A percentile compares a stretch with the other conserved stretches of the same genome.
Evolutionary conservation across 805 yeast species (phyloP).

Genomic region (Ogataea polymorpha): DNA sequence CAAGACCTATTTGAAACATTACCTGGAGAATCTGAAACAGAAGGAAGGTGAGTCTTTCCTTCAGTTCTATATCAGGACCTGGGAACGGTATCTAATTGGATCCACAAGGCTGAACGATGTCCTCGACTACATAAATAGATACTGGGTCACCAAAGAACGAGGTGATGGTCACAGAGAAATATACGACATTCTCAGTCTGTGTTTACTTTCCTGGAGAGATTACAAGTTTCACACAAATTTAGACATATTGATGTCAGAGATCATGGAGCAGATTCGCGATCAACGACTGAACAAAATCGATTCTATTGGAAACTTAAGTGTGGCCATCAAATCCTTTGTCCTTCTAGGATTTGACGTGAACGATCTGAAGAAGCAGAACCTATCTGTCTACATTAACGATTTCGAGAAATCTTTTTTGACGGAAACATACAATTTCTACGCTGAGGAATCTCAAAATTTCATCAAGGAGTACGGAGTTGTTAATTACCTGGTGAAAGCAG

Average conservation of each 20-base stretch:
- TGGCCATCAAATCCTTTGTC: conserved; percentile 83
- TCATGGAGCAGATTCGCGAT: conserved; percentile 68
- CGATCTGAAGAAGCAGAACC: conserved; percentile 80
- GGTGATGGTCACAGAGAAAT: conserved; percentile 88
- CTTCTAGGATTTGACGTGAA: conserved; percentile 86
- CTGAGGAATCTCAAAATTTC: conserved; percentile 63
- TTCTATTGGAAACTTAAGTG: conserved; percentile 60
- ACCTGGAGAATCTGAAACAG: conserved; percentile 49
- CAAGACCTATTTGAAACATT: conserved; percentile 59
- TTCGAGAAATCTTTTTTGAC: conserved; percentile 78
- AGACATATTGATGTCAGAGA: conserved; percentile 59
- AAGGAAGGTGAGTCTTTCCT: conserved; percentile 65
- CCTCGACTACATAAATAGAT: conserved; percentile 91
- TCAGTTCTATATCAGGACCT: conserved; percentile 78
- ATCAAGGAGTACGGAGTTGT: conserved; percentile 76
- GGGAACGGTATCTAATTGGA: conserved; percentile 89
- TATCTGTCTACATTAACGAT: conserved; percentile 73
- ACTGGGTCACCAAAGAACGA: conserved; percentile 96
- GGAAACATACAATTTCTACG: conserved; percentile 64
- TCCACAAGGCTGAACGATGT: conserved; percentile 90
- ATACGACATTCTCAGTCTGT: conserved; percentile 86
- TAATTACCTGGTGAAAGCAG: conserved; percentile 86
- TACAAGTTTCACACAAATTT: conserved; percentile 71
- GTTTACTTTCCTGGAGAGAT: conserved; percentile 84
- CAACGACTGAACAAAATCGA: conserved; percentile 80